phyloP scores from a whole-genome alignment of 2,329 filamentous ascomycete species.

The Macrophomina pseudophaseolina region DNA sequence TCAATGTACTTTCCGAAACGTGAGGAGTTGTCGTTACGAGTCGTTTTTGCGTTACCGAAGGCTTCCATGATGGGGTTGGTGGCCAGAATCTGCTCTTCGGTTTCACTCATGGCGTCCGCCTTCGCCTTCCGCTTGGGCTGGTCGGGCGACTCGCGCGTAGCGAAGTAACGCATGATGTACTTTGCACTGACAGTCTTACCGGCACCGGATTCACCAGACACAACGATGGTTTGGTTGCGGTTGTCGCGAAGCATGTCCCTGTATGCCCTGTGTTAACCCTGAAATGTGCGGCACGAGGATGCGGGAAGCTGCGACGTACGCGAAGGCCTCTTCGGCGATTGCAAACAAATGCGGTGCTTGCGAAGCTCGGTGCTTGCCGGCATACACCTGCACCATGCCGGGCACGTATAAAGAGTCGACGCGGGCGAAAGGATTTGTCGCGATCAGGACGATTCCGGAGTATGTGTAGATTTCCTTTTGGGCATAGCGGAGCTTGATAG shows the following conservation, averaged over 20 bases:
- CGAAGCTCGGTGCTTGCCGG: slow-evolving; percentile 92
- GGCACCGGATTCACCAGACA: slow-evolving; percentile 98
- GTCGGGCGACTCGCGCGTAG: slow-evolving; percentile 91
- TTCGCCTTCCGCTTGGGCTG: slow-evolving; percentile 81
- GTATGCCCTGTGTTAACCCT: slow-evolving; percentile 23
- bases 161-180: slow-evolving; percentile 99
- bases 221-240: slow-evolving; percentile 97
- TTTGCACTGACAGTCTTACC: slow-evolving; percentile 99
- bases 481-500: slow-evolving; percentile 93
- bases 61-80: slow-evolving; percentile 99
- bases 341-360: slow-evolving; percentile 98
- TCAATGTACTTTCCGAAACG: slow-evolving; percentile 99
- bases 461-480: slow-evolving; percentile 99
- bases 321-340: slow-evolving; percentile 98
- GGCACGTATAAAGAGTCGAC: slow-evolving; percentile 98
- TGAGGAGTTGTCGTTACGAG: slow-evolving; percentile 97
- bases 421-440: slow-evolving; percentile 95
- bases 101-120: slow-evolving; percentile 87
- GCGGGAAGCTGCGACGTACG: slow-evolving; percentile 62
- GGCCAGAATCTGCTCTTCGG: slow-evolving; percentile 95
- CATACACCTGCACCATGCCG: slow-evolving; percentile 99
- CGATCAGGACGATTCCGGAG: slow-evolving; percentile 97
- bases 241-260: slow-evolving; percentile 96
- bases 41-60: slow-evolving; percentile 99
- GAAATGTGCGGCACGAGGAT: not conserved